Conservation (phyloP, 2,329 filamentous ascomycete genomes). For the Fonsecaea pugnacius region DNA sequence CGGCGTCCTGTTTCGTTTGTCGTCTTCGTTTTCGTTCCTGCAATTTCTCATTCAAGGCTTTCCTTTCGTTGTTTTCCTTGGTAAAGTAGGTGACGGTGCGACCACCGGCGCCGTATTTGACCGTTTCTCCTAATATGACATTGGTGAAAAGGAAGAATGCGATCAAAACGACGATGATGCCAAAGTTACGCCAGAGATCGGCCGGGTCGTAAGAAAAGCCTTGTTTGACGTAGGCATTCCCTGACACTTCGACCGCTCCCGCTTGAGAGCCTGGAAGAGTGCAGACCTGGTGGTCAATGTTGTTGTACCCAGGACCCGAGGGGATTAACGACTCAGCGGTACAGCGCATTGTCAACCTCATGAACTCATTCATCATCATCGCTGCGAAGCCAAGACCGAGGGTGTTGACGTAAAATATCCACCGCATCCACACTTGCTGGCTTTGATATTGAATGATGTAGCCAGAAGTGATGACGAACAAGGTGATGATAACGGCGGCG, state of each 20-base stretch:
- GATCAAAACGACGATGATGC: conserved; percentile 46
- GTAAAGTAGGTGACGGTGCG: conserved; percentile 49
- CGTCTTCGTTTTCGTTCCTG: conserved; percentile 48
- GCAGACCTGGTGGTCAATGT: conserved; percentile 78
- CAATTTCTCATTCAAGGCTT: conserved; percentile 44
- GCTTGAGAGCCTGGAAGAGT: conserved; percentile 73
- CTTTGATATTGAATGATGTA: conserved; percentile 81
- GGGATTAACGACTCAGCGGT: conserved; percentile 71
- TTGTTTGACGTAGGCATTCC: conserved; percentile 69
- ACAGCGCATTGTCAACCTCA: conserved; percentile 70
- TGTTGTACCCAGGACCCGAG: conserved; percentile 68
- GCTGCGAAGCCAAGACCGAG: conserved; percentile 75
- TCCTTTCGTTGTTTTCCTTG: conserved; percentile 47
- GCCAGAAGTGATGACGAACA: conserved; percentile 80
- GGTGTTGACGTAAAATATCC: conserved; percentile 79
- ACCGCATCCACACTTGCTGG: conserved; percentile 75
- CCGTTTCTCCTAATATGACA: conserved; percentile 46
- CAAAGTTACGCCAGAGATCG: conserved; percentile 70
- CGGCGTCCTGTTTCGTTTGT: conserved; percentile 42
- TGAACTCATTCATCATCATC: conserved; percentile 88
- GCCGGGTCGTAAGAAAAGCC: conserved; percentile 69
- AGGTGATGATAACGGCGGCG: conserved; percentile 75
- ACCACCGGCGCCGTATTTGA: conserved; percentile 48
- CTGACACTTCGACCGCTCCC: conserved; percentile 67
- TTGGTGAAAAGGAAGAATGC: conserved; percentile 45